Evolutionary conservation across 768 basidiomycete species (phyloP).

Genomic region (Coprinopsis strossmayeri): DNA sequence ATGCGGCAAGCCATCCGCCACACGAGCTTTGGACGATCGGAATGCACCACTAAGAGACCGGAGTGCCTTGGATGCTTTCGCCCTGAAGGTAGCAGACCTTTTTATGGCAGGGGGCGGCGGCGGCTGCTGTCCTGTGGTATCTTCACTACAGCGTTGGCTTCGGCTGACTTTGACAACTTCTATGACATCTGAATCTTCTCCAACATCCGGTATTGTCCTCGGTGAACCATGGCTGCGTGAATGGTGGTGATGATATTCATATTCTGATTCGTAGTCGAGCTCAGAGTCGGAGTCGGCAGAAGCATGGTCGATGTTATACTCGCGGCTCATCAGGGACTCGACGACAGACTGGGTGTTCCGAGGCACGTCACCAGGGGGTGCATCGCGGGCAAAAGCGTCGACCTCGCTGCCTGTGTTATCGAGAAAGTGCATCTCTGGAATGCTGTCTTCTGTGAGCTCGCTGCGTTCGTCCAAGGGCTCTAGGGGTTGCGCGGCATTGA

Average conservation of each 20-base stretch:
- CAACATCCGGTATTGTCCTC: conserved; percentile 15
- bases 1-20: conserved; percentile 28
- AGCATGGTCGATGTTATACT: conserved; percentile 20
- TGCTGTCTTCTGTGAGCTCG: conserved; percentile 14
- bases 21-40: conserved; percentile 25
- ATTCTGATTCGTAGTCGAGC: conserved; percentile 16
- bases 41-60: conserved; percentile 36
- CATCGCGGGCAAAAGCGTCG: conserved; percentile 15
- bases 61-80: conserved; percentile 38
- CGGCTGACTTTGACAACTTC: conserved; percentile 57
- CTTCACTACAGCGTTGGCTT: conserved; percentile 17
- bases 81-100: conserved; percentile 34
- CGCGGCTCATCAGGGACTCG: conserved; percentile 22
- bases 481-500: conserved; percentile 36
- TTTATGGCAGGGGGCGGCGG: conserved; percentile 18
- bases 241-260: conserved; percentile 14
- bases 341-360: conserved; percentile 20
- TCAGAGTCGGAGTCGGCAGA: conserved; percentile 19
- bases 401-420: conserved; percentile 10
- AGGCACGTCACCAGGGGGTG: too few relatives aligned
- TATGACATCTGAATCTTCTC: conserved; percentile 48
- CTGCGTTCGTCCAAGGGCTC: conserved; percentile 15
- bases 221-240: conserved; percentile 12
- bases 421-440: conserved; percentile 10
- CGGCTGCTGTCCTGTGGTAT: conserved; percentile 8